Conservation (phyloP, 805 yeast genomes). For the Nakazawaea ernobii region DNA sequence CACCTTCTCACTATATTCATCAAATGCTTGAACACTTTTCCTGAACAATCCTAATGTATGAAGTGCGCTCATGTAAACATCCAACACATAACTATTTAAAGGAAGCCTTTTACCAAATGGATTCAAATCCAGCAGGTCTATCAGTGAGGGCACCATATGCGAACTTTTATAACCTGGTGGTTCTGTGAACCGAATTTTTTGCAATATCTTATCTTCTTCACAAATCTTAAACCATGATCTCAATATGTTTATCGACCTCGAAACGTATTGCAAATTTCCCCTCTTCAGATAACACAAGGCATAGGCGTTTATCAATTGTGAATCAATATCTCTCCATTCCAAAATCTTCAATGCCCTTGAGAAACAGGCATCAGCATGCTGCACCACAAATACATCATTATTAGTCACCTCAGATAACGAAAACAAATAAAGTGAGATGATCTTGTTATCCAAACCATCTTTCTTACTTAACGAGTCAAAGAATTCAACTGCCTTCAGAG, state of each 20-base stretch:
- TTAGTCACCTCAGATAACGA: not conserved
- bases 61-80: not conserved
- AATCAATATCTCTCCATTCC: not conserved
- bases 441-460: constrained; percentile 2
- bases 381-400: not conserved
- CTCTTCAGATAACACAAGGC: constrained; percentile 4
- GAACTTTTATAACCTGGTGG: constrained; percentile 2
- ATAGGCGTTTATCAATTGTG: not conserved
- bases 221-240: constrained; percentile 10
- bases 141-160: not conserved
- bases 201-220: constrained; percentile 3
- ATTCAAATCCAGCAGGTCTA: not conserved
- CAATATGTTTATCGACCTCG: constrained; percentile 3
- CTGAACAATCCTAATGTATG: constrained; percentile 4
- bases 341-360: not conserved
- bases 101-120: constrained; percentile 5
- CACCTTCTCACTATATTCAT: not conserved
- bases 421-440: constrained; percentile 5
- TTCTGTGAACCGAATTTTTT: constrained; percentile 3
- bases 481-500: constrained; percentile 31
- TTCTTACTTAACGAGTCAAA: constrained; percentile 23
- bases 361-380: constrained; percentile 4
- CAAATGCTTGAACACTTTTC: constrained; percentile 1
- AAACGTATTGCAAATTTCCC: constrained; percentile 2
- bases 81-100: not conserved